Evolutionary conservation across 1,284 basidiomycete genomes (phyloP).

Genomic region (Ceratobasidium sp.): DNA sequence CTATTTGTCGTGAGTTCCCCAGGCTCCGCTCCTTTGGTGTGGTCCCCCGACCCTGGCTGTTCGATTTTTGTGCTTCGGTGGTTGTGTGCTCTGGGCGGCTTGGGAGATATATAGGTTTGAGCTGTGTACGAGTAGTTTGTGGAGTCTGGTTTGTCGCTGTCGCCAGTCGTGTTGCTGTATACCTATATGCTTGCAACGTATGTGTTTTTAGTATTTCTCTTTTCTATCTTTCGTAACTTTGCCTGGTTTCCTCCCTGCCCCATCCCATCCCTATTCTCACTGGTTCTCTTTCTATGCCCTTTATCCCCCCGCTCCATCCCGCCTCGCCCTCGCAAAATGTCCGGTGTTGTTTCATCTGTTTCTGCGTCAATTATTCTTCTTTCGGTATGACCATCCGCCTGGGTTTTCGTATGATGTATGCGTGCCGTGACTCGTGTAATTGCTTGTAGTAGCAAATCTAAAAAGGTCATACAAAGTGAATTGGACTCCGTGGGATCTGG

Average conservation of each 20-base stretch:
- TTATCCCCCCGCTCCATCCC: constrained; percentile 34
- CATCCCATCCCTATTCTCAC: constrained; percentile 32
- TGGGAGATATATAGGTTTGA: constrained; percentile 3
- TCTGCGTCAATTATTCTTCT: constrained; percentile 31
- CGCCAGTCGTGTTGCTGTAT: constrained; percentile 25
- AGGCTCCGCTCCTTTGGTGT: not conserved
- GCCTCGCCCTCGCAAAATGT: constrained; percentile 42
- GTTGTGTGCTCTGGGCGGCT: constrained; percentile 8
- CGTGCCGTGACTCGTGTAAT: constrained; percentile 9
- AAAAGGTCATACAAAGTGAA: constrained; percentile 25
- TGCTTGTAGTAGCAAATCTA: not conserved
- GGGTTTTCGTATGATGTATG: not conserved
- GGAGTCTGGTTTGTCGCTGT: constrained; percentile 5
- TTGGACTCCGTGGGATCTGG: not conserved
- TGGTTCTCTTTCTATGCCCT: constrained; percentile 1
- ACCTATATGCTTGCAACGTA: constrained; percentile 28
- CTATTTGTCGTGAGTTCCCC: constrained; percentile 58
- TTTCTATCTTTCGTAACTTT: constrained; percentile 6
- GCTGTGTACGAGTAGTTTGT: constrained; percentile 24
- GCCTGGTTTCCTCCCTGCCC: constrained; percentile 8
- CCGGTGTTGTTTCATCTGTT: not conserved
- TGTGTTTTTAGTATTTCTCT: constrained; percentile 32
- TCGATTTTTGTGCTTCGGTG: not conserved
- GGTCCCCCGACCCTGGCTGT: not conserved
- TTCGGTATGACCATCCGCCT: constrained; percentile 4